A percentile compares a stretch with the other conserved stretches of the same genome.
These are phyloP conservation scores for Nothophoma quercina DNA, from an alignment of 2,329 filamentous ascomycete species.

Conservation along the genomic window DNA sequence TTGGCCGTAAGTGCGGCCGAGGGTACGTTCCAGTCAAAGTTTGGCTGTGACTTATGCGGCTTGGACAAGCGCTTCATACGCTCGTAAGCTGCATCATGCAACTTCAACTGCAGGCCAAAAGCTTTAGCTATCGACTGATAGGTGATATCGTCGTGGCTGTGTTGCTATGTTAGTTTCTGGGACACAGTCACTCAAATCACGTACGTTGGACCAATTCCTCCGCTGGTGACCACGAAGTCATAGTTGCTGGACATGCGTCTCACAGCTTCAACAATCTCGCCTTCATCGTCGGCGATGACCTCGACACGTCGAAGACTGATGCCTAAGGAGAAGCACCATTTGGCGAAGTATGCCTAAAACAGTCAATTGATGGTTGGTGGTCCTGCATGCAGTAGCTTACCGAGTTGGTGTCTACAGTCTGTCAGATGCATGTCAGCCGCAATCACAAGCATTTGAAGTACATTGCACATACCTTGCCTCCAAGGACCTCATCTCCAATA, in stretches of 20 bases:
- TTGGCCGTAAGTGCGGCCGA: constrained; percentile 81
- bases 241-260: constrained; percentile 86
- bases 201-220: constrained; percentile 94
- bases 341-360: constrained; percentile 63
- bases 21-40: constrained; percentile 85
- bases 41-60: constrained; percentile 73
- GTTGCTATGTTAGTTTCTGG: constrained; percentile 15
- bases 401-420: constrained; percentile 73
- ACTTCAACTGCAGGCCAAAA: constrained; percentile 76
- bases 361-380: neutral
- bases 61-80: constrained; percentile 85
- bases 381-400: constrained; percentile 26
- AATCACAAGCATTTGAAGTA: neutral
- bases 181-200: constrained; percentile 41
- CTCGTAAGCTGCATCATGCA: constrained; percentile 78
- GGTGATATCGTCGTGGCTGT: constrained; percentile 94
- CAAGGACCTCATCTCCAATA: constrained; percentile 96
- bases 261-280: constrained; percentile 87
- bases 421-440: constrained; percentile 29
- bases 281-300: constrained; percentile 91
- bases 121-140: constrained; percentile 94
- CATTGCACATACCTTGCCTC: constrained; percentile 76
- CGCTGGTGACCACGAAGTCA: constrained; percentile 94
- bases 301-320: constrained; percentile 83
- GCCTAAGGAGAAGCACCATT: constrained; percentile 70